Conservation (phyloP, 768 basidiomycete genomes). For the Omphalotus guepiniiformis region DNA sequence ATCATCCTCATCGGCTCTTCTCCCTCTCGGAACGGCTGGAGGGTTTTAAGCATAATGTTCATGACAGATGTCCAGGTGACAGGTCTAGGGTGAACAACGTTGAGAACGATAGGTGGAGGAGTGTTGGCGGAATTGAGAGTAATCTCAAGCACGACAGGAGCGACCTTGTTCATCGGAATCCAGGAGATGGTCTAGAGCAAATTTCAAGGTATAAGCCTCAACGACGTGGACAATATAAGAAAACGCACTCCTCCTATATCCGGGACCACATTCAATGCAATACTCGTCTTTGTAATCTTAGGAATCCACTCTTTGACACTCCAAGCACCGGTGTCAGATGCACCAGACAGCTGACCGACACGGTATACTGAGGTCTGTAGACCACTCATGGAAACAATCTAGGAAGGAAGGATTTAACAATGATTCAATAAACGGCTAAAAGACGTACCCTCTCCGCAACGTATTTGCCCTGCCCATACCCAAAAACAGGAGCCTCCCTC, state of each 20-base stretch:
- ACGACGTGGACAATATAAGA: not conserved
- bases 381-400: slow-evolving; percentile 1
- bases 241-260: slow-evolving; percentile 18
- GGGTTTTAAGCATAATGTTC: not conserved
- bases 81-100: not conserved
- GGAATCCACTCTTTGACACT: slow-evolving; percentile 26
- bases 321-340: slow-evolving; percentile 25
- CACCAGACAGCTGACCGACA: slow-evolving; percentile 29
- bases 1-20: not conserved
- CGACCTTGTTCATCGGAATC: not conserved
- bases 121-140: not conserved
- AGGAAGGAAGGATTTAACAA: not conserved
- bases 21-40: not conserved
- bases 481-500: slow-evolving; percentile 19
- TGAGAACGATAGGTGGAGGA: not conserved
- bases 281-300: slow-evolving; percentile 23
- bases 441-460: slow-evolving; percentile 22
- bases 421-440: not conserved
- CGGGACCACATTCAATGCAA: slow-evolving; percentile 20
- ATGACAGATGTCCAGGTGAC: not conserved
- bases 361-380: not conserved
- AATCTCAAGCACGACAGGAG: not conserved
- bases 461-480: slow-evolving; percentile 38
- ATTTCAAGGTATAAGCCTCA: not conserved
- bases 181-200: not conserved